Conservation (phyloP, 1,284 basidiomycete species). For the Ustanciosporium gigantosporum region DNA sequence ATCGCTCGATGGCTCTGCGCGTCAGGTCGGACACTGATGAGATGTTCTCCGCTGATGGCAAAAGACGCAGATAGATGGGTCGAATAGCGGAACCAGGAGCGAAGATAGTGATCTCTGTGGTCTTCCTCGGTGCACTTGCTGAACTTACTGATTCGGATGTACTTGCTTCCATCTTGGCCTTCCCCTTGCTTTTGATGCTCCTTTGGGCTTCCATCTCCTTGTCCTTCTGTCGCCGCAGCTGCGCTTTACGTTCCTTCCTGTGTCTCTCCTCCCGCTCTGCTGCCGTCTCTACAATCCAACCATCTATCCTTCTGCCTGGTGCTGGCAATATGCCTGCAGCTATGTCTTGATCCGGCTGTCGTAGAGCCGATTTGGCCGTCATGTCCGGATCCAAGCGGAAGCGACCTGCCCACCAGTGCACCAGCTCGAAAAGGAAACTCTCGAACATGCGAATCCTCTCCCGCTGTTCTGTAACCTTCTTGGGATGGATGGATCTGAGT, state of each 20-base stretch:
- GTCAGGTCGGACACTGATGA: slow-evolving; percentile 80
- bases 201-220: slow-evolving; percentile 6
- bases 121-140: slow-evolving; percentile 12
- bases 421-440: slow-evolving; percentile 51
- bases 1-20: slow-evolving; percentile 80
- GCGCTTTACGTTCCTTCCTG: slow-evolving; percentile 28
- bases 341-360: slow-evolving; percentile 53
- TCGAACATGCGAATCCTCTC: slow-evolving; percentile 60
- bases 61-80: slow-evolving; percentile 58
- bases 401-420: slow-evolving; percentile 52
- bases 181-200: slow-evolving; percentile 3
- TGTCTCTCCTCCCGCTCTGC: slow-evolving; percentile 49
- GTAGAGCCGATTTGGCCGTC: slow-evolving; percentile 47
- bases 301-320: slow-evolving; percentile 48
- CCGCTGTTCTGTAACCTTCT: slow-evolving; percentile 49
- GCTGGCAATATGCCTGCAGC: slow-evolving; percentile 39
- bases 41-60: slow-evolving; percentile 71
- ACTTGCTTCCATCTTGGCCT: slow-evolving; percentile 19
- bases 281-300: slow-evolving; percentile 55
- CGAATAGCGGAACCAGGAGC: slow-evolving; percentile 38
- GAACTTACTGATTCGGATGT: no score
- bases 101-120: slow-evolving; percentile 63
- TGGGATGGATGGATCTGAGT: slow-evolving; percentile 53
- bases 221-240: slow-evolving; percentile 15
- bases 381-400: slow-evolving; percentile 49